phyloP scores from a whole-genome alignment of 2,329 filamentous ascomycete genomes.

The Kalmusia sp. region DNA sequence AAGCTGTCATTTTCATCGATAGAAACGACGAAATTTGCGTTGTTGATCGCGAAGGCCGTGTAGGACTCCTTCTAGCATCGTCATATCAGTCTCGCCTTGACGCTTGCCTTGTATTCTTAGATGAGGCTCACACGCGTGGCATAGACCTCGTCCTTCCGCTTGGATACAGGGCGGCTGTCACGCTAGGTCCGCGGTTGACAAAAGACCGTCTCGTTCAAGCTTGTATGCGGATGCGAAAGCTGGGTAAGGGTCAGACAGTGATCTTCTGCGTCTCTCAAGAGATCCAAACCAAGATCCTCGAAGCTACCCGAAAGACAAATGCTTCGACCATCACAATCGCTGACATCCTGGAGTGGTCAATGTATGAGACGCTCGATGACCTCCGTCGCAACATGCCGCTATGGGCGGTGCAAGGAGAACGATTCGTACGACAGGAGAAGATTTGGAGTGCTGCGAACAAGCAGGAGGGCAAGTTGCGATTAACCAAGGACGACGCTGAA shows the following conservation, averaged over 20 bases:
- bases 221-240: conserved; percentile 69
- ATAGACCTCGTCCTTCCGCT: conserved; percentile 70
- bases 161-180: conserved; percentile 69
- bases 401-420: conserved; percentile 67
- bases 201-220: conserved; percentile 76
- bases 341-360: conserved; percentile 67
- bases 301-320: conserved; percentile 15
- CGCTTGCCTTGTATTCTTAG: conserved; percentile 70
- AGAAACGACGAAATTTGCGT: conserved; percentile 63
- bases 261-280: conserved; percentile 67
- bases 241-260: conserved; percentile 71
- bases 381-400: conserved; percentile 60
- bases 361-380: conserved; percentile 63
- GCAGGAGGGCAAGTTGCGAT: conserved; percentile 12
- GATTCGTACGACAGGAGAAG: conserved; percentile 53
- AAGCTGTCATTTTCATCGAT: conserved; percentile 63
- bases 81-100: conserved; percentile 64
- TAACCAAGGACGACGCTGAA: conserved; percentile 40
- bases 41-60: conserved; percentile 54
- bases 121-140: conserved; percentile 74
- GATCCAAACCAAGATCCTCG: conserved; percentile 62
- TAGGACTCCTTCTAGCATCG: conserved; percentile 63
- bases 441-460: conserved; percentile 35
- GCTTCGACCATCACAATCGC: conserved; percentile 51
- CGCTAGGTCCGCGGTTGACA: conserved; percentile 67